These are phyloP conservation scores for Aspergillus funiculosus DNA, from an alignment of 495 filamentous ascomycete species.

Conservation along the genomic window DNA sequence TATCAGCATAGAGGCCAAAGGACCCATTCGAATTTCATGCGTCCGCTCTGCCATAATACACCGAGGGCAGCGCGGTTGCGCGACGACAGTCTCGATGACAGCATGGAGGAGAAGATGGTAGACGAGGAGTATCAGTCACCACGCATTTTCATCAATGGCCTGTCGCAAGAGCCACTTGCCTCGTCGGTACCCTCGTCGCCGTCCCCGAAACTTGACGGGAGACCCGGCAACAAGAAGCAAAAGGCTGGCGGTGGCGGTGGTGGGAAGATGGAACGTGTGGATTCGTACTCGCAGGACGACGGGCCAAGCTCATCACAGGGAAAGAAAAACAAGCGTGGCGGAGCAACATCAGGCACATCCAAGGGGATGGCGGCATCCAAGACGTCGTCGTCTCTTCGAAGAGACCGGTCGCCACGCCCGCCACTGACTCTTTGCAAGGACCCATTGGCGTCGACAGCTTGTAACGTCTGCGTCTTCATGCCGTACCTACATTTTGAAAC, in stretches of 20 bases:
- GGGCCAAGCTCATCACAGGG: constrained; percentile 20
- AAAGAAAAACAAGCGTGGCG: constrained; percentile 34
- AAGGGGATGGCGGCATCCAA: constrained; percentile 34
- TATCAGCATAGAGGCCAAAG: constrained; percentile 59
- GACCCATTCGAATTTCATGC: constrained; percentile 63
- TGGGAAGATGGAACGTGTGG: constrained; percentile 27
- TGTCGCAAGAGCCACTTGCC: constrained; percentile 1
- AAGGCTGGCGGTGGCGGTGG: no score
- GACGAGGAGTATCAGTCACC: constrained; percentile 17
- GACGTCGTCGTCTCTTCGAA: constrained; percentile 15
- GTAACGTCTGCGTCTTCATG: constrained; percentile 60
- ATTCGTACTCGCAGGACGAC: constrained; percentile 35
- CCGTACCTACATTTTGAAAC: constrained; percentile 67
- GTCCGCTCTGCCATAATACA: constrained; percentile 56
- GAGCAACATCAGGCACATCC: constrained; percentile 37
- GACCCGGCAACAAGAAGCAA: constrained; percentile 21
- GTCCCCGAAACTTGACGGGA: constrained; percentile 4
- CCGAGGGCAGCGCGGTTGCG: constrained; percentile 37
- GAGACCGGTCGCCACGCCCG: constrained; percentile 22
- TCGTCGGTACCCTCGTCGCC: neutral
- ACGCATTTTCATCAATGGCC: constrained; percentile 20
- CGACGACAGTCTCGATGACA: constrained; percentile 29
- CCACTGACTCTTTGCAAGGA: constrained; percentile 31
- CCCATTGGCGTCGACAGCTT: constrained; percentile 17
- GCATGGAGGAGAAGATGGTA: constrained; percentile 29